Percentiles rank a stretch among this genome's conserved stretches.
Evolutionary conservation across 139 green algal species (phyloP).

Genomic region (Chlamydomonas asymmetrica): DNA sequence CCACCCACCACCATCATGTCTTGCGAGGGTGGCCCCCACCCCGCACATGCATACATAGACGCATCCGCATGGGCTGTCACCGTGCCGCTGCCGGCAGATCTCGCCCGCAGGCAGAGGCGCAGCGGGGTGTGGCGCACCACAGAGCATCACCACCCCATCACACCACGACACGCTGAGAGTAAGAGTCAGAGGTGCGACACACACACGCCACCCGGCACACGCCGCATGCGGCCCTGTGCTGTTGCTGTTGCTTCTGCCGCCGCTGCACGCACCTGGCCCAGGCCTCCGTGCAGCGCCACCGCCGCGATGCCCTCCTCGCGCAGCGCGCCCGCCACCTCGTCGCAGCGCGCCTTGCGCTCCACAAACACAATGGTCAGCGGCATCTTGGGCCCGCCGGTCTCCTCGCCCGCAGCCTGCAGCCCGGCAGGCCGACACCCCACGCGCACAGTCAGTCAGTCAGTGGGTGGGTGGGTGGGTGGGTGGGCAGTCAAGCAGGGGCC

Average conservation of each 20-base stretch:
- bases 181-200: neutral
- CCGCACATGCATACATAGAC: constrained; percentile 13
- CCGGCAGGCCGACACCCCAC: too few species aligned
- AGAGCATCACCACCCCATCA: too few species aligned
- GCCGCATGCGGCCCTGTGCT: neutral
- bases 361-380: constrained; percentile 89
- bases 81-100: too few species aligned
- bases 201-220: neutral
- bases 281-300: constrained; percentile 77
- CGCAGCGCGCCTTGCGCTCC: constrained; percentile 78
- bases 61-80: too few species aligned
- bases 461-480: too few species aligned
- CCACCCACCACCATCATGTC: too few species aligned
- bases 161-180: too few species aligned
- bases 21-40: too few species aligned
- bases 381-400: constrained; percentile 50
- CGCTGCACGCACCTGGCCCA: constrained; percentile 54
- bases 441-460: too few species aligned
- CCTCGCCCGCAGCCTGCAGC: constrained; percentile 1
- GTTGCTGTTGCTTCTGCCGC: neutral
- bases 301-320: constrained; percentile 63
- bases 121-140: too few species aligned
- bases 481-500: too few species aligned
- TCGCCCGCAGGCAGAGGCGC: too few species aligned
- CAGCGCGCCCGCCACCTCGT: constrained; percentile 80